Evolutionary conservation across 2,329 filamentous ascomycete species (phyloP).

Genomic region (Exophiala oligosperma): DNA sequence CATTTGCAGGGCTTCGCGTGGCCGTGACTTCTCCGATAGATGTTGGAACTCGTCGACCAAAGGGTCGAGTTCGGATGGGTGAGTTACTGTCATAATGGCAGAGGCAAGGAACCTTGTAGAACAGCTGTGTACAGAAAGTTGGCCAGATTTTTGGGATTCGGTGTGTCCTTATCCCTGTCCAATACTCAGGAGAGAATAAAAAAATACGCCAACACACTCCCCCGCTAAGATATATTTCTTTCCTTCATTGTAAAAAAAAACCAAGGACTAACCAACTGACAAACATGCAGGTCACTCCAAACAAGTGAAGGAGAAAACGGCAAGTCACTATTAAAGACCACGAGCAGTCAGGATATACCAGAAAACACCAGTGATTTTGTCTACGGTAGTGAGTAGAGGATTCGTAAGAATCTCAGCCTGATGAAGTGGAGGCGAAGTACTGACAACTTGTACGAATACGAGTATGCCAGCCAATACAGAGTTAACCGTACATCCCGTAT

Average conservation of each 20-base stretch:
- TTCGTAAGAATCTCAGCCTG: constrained; percentile 26
- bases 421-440: background rate
- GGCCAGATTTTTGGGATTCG: no score
- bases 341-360: constrained; percentile 12
- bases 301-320: background rate
- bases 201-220: background rate
- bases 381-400: background rate
- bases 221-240: background rate
- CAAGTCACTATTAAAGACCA: background rate
- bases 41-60: constrained; percentile 54
- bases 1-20: constrained; percentile 56
- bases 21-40: constrained; percentile 49
- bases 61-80: constrained; percentile 44
- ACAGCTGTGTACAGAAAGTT: no score
- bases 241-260: background rate
- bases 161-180: no score
- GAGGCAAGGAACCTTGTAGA: background rate
- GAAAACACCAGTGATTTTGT: constrained; percentile 3
- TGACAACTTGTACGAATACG: no score
- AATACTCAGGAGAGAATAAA: background rate
- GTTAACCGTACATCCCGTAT: no score
- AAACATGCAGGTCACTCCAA: background rate
- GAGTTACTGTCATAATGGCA: constrained; percentile 16
- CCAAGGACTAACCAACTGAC: background rate
- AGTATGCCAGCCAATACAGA: no score